A percentile compares a stretch with the other conserved stretches of the same genome.
Conservation (phyloP, 306 rosid genomes). For the Inga leiocalycina region DNA sequence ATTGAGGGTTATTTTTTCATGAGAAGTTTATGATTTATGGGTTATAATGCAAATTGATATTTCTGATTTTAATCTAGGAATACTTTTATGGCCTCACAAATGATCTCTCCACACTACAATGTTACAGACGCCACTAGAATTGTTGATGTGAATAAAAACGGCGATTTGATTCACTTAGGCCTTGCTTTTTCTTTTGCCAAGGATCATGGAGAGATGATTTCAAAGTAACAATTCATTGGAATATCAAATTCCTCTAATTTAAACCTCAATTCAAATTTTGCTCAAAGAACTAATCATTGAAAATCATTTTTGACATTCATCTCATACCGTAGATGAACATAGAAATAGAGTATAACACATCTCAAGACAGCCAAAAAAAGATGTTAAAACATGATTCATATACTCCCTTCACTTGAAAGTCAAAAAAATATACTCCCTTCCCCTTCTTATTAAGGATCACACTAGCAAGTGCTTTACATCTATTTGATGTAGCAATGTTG, state of each 20-base stretch:
- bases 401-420: no score
- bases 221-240: conserved; percentile 59
- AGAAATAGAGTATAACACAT: not conserved
- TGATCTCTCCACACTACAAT: no score
- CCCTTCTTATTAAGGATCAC: not conserved
- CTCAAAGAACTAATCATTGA: not conserved
- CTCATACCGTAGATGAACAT: not conserved
- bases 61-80: conserved; percentile 50
- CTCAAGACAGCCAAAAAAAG: not conserved
- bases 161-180: conserved; percentile 74
- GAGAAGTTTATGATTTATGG: not conserved
- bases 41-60: conserved; percentile 18
- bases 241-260: conserved; percentile 4
- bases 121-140: conserved; percentile 81
- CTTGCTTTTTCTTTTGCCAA: conserved; percentile 90
- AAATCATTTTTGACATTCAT: conserved; percentile 16
- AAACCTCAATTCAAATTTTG: not conserved
- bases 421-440: not conserved
- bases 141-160: conserved; percentile 73
- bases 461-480: conserved; percentile 13
- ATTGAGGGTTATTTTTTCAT: no score
- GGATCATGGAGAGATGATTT: conserved; percentile 87
- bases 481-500: conserved; percentile 70
- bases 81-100: conserved; percentile 68
- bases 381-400: not conserved